Evolutionary conservation across 2,329 filamentous ascomycete species (phyloP).

Genomic region (Fusarium austroafricanum): DNA sequence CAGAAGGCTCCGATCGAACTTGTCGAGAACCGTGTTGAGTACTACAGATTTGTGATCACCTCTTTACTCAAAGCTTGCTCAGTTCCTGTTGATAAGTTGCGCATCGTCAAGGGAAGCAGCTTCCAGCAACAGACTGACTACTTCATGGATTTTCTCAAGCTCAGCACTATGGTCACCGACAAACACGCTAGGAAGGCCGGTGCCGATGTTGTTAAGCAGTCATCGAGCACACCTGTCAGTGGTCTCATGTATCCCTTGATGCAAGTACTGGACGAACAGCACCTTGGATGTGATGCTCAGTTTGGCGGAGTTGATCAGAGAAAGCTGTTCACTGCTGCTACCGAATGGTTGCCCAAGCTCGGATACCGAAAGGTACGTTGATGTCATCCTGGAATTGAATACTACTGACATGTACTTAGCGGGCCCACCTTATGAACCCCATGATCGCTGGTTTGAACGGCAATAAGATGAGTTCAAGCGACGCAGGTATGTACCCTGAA

Average conservation of each 20-base stretch:
- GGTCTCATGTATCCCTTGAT: slow-evolving; percentile 62
- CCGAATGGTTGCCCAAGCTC: slow-evolving; percentile 85
- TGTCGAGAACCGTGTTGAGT: slow-evolving; percentile 82
- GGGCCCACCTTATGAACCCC: slow-evolving; percentile 64
- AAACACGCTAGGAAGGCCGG: slow-evolving; percentile 91
- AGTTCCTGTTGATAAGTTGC: slow-evolving; percentile 80
- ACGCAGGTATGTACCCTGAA: slow-evolving; percentile 61
- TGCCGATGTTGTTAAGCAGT: slow-evolving; percentile 94
- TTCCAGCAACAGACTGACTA: slow-evolving; percentile 84
- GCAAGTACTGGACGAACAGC: slow-evolving; percentile 90
- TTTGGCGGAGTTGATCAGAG: slow-evolving; percentile 88
- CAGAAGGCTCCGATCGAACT: slow-evolving; percentile 90
- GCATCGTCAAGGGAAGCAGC: slow-evolving; percentile 87
- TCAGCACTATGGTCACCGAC: slow-evolving; percentile 76
- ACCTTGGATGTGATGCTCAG: slow-evolving; percentile 88
- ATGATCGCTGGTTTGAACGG: slow-evolving; percentile 90
- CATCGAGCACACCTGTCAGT: slow-evolving; percentile 76
- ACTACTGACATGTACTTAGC: slow-evolving; percentile 43
- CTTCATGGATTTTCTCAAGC: slow-evolving; percentile 87
- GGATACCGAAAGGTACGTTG: slow-evolving; percentile 75
- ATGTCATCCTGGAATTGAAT: too few relatives aligned
- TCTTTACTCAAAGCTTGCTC: slow-evolving; percentile 80
- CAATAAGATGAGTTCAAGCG: slow-evolving; percentile 87
- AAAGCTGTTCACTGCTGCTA: slow-evolving; percentile 88
- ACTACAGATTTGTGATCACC: slow-evolving; percentile 83